Evolutionary conservation across 768 basidiomycete genomes (phyloP), one percentile per base, ranked within the genome.

Genomic region (Lentinula raphanica): DNA sequence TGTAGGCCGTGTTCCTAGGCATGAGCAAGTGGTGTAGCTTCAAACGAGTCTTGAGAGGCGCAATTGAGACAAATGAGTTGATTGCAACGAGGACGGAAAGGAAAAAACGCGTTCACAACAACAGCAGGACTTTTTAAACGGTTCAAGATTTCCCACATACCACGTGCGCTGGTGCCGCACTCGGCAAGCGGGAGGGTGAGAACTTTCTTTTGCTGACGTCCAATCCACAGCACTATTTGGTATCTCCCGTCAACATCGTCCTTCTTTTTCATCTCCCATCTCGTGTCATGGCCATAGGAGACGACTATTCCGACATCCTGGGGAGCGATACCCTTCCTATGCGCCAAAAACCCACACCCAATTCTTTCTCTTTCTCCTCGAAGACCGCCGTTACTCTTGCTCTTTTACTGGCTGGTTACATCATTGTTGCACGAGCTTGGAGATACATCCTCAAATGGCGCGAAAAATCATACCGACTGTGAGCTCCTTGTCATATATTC

Each of bases 1-100:
- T 60, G 71, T 68, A 63, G 67, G 85, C 88, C 78, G 71, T 90
- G 87, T 87, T 75, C 81, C 88, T 81, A 87, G 88, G 87, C 87
- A 79, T 74, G 69, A 74, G 84, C 75, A 75, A 75, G 85, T 88
- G 87, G 87, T 67, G 59, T 31, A 39, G 42, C 8, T 58, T 64
- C 56, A 56, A 60, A 49, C 63, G 5, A n/a, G n/a, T n/a, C n/a
- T n/a, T n/a, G n/a, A 21, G 13, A 49, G 4, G 11, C 28, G 11
- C 0, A 31, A 3, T 28, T n/a, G 9, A 19, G 29, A 49, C 12
- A 21, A 32, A 19, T 56, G 25, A 17, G 13, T 35, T 35, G 32
- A 35, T 7, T 8, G 13, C 32, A 35, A 8, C 5, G 32, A 35
- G 32, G 32, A 35, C 13, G 32, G 32, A 35, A 35, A 35, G 32